Evolutionary conservation across 352 stramenopile genomes (phyloP).

Genomic region (Phytopythium helicoides): DNA sequence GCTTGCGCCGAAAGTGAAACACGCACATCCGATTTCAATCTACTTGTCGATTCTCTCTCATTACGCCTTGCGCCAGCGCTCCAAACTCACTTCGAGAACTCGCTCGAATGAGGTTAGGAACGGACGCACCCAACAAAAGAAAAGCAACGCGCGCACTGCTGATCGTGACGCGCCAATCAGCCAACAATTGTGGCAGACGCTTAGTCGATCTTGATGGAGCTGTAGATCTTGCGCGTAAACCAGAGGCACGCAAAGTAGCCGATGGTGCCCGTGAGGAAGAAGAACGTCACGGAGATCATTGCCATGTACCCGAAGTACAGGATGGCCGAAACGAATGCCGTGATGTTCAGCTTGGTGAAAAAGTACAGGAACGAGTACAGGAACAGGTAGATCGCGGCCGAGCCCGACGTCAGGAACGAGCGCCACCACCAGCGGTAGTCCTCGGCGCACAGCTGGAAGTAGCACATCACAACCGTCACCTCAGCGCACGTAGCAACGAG

Average conservation of each 20-base stretch:
- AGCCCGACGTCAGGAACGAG: conserved; percentile 96
- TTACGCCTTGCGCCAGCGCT: neutral
- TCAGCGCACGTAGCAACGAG: conserved; percentile 97
- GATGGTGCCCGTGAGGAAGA: conserved; percentile 96
- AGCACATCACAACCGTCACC: conserved; percentile 99
- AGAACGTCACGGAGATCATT: conserved; percentile 96
- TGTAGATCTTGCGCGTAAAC: conserved; percentile 99
- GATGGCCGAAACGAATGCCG: conserved; percentile 89
- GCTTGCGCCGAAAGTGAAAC: neutral
- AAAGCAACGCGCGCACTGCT: no score
- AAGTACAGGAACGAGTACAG: conserved; percentile 99
- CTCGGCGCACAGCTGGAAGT: conserved; percentile 99
- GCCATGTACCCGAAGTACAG: conserved; percentile 99
- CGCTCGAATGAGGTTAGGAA: neutral
- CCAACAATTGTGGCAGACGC: conserved; percentile 12
- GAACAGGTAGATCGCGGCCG: conserved; percentile 97
- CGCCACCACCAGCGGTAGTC: conserved; percentile 99
- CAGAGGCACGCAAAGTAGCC: conserved; percentile 98
- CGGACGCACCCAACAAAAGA: no score
- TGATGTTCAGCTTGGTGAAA: conserved; percentile 97
- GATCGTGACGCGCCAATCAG: no score
- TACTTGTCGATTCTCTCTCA: neutral
- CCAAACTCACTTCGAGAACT: neutral
- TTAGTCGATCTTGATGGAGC: conserved; percentile 93
- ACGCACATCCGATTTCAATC: conserved; percentile 1